phyloP scores from a whole-genome alignment of 345 rosid genomes.

The Euphorbia peplus region DNA sequence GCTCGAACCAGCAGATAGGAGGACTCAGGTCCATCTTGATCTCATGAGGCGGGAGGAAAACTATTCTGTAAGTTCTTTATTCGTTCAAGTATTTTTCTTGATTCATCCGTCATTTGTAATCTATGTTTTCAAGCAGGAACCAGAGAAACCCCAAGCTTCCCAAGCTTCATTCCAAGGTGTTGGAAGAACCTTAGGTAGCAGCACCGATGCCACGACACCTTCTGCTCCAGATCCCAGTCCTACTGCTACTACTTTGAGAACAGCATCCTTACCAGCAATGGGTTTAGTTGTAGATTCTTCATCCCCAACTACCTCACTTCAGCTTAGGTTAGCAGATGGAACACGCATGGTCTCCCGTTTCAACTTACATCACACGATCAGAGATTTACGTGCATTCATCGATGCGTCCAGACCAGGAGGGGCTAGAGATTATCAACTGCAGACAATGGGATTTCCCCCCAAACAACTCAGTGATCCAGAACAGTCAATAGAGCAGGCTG shows the following conservation, averaged over 20 bases:
- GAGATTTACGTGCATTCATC: conserved; percentile 75
- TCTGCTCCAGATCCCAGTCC: conserved; percentile 32
- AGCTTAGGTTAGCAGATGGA: conserved; percentile 85
- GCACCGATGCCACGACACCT: conserved; percentile 13
- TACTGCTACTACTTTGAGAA: conserved; percentile 21
- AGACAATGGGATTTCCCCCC: conserved; percentile 97
- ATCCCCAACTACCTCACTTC: conserved; percentile 64
- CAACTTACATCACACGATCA: conserved; percentile 67
- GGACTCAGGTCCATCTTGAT: conserved; percentile 62
- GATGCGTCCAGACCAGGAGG: conserved; percentile 80
- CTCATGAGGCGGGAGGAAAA: conserved; percentile 71
- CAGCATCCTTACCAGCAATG: conserved; percentile 49
- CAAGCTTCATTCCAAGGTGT: conserved; percentile 40
- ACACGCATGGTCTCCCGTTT: conserved; percentile 68
- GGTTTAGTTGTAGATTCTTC: conserved; percentile 64
- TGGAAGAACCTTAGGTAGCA: conserved; percentile 64
- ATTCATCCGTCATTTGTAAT: neutral
- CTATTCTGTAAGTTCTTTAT: conserved; percentile 40
- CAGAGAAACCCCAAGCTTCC: conserved; percentile 44
- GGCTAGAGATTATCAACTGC: conserved; percentile 60
- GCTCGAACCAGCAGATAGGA: conserved; percentile 64
- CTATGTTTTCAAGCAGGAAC: conserved; percentile 36
- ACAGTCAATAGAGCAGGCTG: conserved; percentile 90
- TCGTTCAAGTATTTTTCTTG: neutral
- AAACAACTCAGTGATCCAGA: conserved; percentile 59